Evolutionary conservation across 805 yeast genomes (phyloP).

Genomic region (Zygotorulaspora florentina): DNA sequence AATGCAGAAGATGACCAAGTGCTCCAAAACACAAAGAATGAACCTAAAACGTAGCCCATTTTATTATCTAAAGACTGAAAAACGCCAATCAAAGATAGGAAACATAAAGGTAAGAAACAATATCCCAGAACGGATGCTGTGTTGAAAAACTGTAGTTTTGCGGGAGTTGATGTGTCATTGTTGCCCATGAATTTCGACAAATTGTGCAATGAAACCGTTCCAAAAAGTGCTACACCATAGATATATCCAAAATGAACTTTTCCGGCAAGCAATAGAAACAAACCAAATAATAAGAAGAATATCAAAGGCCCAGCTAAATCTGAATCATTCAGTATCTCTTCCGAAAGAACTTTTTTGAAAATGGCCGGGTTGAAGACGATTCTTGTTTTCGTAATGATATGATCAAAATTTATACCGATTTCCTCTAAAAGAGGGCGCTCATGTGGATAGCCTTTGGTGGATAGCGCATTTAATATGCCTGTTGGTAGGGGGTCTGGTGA

Average conservation of each 20-base stretch:
- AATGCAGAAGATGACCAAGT: conserved; percentile 91
- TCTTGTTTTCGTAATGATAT: conserved; percentile 76
- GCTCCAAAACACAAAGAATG: conserved; percentile 78
- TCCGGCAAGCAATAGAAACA: conserved; percentile 77
- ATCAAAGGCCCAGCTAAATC: conserved; percentile 94
- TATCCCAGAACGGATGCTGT: conserved; percentile 93
- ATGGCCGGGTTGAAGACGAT: conserved; percentile 77
- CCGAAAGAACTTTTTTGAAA: conserved; percentile 49
- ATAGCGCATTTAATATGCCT: conserved; percentile 87
- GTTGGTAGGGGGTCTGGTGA: conserved; percentile 46
- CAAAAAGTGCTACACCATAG: conserved; percentile 92
- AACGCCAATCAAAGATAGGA: conserved; percentile 53
- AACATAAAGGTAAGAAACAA: conserved; percentile 83
- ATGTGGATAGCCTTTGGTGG: conserved; percentile 90
- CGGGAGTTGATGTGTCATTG: conserved; percentile 31
- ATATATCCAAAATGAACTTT: conserved; percentile 96
- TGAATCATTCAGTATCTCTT: conserved; percentile 78
- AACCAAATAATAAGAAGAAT: conserved; percentile 83
- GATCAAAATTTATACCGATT: conserved; percentile 85
- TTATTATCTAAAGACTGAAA: conserved; percentile 72
- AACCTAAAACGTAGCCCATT: conserved; percentile 66
- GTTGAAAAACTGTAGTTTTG: conserved; percentile 46
- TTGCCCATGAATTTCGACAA: conserved; percentile 85
- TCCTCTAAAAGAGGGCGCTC: conserved; percentile 92
- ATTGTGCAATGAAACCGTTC: conserved; percentile 78